phyloP scores from a whole-genome alignment of 2,329 filamentous ascomycete genomes.

The Aspergillus quadrilineatus region DNA sequence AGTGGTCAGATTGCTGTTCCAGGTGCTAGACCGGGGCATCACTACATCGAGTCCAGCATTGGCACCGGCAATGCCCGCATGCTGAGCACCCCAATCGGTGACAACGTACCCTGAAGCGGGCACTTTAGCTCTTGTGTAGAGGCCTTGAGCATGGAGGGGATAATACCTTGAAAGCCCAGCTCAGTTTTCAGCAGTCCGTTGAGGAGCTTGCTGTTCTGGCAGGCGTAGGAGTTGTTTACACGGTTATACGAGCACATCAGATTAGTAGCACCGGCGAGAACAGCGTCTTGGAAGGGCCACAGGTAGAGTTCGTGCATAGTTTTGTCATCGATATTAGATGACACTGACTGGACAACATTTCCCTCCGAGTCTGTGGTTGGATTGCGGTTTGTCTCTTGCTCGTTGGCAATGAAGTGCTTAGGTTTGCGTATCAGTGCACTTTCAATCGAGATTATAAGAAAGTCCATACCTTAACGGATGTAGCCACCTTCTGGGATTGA shows the following conservation, averaged over 20 bases:
- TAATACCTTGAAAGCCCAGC: neutral
- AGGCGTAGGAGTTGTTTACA: neutral
- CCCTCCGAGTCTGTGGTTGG: constrained; percentile 29
- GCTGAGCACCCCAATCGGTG: constrained; percentile 78
- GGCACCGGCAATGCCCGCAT: constrained; percentile 45
- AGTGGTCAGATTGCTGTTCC: constrained; percentile 45
- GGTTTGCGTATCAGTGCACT: too few relatives aligned
- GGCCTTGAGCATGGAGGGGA: too few relatives aligned
- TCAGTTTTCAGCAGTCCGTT: neutral
- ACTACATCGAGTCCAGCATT: constrained; percentile 29
- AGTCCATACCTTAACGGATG: neutral
- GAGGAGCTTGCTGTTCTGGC: neutral
- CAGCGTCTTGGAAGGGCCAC: constrained; percentile 62
- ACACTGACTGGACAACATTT: constrained; percentile 48
- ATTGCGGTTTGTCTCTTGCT: constrained; percentile 52
- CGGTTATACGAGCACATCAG: neutral
- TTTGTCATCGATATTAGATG: constrained; percentile 62
- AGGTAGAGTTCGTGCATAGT: constrained; percentile 64
- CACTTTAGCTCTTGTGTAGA: neutral
- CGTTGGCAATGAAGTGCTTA: constrained; percentile 50
- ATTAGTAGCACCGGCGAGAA: constrained; percentile 53
- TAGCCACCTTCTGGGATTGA: neutral
- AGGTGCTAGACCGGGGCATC: constrained; percentile 22
- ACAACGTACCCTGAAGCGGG: constrained; percentile 66
- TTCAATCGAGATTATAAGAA: too few relatives aligned